These are phyloP conservation scores for Pestalotiopsis fici DNA, from an alignment of 2,329 filamentous ascomycete genomes.

Conservation along the genomic window DNA sequence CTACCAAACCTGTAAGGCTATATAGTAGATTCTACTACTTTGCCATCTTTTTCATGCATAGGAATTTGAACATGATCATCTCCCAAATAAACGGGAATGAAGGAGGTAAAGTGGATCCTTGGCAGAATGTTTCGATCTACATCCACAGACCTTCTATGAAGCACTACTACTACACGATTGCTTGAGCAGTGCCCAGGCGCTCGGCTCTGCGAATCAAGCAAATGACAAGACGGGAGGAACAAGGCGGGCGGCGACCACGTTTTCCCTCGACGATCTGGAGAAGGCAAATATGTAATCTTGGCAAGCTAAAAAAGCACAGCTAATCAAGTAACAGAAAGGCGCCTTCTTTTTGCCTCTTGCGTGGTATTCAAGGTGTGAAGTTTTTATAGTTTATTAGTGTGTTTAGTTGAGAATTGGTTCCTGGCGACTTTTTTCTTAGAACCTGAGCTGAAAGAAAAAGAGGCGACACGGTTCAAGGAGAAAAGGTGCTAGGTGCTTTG, in stretches of 20 bases:
- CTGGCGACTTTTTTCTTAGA: neutral
- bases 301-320: neutral
- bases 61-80: no score
- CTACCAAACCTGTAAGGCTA: no score
- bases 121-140: no score
- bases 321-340: neutral
- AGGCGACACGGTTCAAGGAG: no score
- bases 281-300: neutral
- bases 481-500: no score
- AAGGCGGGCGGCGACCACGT: neutral
- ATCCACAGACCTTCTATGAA: no score
- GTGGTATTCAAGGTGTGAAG: neutral
- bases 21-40: no score
- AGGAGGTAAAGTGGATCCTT: no score
- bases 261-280: slow-evolving; percentile 1
- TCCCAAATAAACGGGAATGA: no score
- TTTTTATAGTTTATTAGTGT: neutral
- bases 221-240: neutral
- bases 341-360: neutral
- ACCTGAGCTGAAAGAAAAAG: neutral
- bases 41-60: no score
- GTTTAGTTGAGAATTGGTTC: neutral
- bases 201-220: neutral
- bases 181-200: neutral
- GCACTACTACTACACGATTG: no score